Base-by-base conservation (phyloP, 345 rosid species). In the Lumnitzera racemosa region DNA sequence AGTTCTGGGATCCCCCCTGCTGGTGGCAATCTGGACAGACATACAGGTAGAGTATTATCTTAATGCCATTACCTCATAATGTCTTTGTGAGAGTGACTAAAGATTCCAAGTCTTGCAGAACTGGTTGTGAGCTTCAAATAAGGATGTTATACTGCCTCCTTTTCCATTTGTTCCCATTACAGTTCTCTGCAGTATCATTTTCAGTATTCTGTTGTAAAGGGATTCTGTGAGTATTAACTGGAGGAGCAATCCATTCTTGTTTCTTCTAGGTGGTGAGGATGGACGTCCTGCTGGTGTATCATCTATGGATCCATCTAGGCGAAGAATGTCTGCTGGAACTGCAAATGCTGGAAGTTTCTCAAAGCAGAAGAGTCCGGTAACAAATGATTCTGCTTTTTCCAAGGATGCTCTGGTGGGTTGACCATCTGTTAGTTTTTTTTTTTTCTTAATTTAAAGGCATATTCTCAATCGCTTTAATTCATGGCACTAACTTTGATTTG, bases 301-400 rank as follows among this genome's bases (percentile, higher is more conserved):
- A 54, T 77, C 85, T 13, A 80, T 80, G 79, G 97, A 89, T 75
- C 76, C 86, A 46, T 74, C 96, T 48, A 63, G 90, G 62, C 74
- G 81, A 72, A 83, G 97, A 72, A 54, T 75, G 59, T 86, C 97
- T 29, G 95, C 90, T 27, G 83, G 82, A 53, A 64, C 79, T 29
- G 63, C 79, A 27, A 79, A 72, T 74, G 69, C 91, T 46, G 91
- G 79, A 55, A 82, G 77, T 59, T 76, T 69, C 63, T 75, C 88
- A 20, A 74, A 83, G 81, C 96, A 89, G 62, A 86, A 82, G 70
- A 82, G 76, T 73, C 81, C 87, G 13, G 69, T 73, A 46, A 64
- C 79, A 24, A 81, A 76, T 49, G 88, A 88, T 54, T 70, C 84
- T 63, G 72, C 80, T 61, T 51, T 63, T 57, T 17, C 73, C 12